Evolutionary conservation across 1,284 basidiomycete species (phyloP).

Genomic region (Exsudoporus floridanus): DNA sequence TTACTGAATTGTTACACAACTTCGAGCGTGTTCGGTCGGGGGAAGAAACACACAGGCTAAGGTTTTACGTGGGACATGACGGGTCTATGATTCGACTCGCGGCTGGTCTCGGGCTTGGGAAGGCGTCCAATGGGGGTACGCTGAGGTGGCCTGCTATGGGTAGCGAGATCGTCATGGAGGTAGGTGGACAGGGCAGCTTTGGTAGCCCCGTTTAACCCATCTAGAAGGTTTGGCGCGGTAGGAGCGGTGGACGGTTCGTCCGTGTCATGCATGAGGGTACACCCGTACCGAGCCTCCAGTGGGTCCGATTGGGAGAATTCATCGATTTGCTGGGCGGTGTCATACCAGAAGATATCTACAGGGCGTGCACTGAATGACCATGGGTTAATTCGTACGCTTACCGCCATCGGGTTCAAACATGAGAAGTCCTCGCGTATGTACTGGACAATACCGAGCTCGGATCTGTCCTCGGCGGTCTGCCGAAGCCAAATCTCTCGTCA

Average conservation of each 20-base stretch:
- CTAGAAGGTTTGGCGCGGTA: constrained; percentile 43
- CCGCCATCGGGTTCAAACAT: too few relatives aligned
- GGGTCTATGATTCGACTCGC: constrained; percentile 52
- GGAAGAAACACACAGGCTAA: constrained; percentile 39
- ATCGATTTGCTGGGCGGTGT: constrained; percentile 38
- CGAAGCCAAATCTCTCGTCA: too few relatives aligned
- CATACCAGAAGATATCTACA: constrained; percentile 40
- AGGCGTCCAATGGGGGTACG: constrained; percentile 23
- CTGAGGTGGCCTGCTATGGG: constrained; percentile 54
- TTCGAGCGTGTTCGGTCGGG: constrained; percentile 32
- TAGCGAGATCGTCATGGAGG: constrained; percentile 53
- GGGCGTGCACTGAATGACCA: constrained; percentile 16
- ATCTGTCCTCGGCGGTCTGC: neutral
- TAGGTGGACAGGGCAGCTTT: constrained; percentile 20
- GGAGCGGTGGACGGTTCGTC: constrained; percentile 36
- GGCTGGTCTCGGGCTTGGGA: constrained; percentile 45
- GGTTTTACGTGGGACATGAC: constrained; percentile 52
- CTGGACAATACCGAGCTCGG: neutral
- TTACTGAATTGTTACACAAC: constrained; percentile 37
- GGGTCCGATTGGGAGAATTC: constrained; percentile 42
- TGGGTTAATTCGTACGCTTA: neutral
- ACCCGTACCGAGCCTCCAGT: constrained; percentile 39
- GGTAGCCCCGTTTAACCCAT: constrained; percentile 1
- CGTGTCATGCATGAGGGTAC: constrained; percentile 49
- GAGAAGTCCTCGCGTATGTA: neutral